A percentile compares a stretch with the other conserved stretches of the same genome.
Evolutionary conservation across 1,284 basidiomycete species (phyloP).

Genomic region (Leccinum huronense): DNA sequence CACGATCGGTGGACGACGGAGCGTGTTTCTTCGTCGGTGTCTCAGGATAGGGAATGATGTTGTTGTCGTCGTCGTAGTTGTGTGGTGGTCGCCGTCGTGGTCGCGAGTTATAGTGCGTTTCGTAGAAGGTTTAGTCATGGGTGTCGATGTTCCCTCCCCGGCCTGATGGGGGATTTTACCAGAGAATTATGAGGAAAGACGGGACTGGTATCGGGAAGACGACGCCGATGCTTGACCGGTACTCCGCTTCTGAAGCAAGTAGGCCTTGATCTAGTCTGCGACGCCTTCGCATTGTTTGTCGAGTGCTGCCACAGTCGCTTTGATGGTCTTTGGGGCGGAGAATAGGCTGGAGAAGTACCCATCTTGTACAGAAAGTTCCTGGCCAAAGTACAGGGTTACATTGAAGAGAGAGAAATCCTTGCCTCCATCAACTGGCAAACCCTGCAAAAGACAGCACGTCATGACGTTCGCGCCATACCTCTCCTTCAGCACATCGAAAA

Average conservation of each 20-base stretch:
- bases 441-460: slow-evolving; percentile 32
- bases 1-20: slow-evolving; percentile 3
- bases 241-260: slow-evolving; percentile 12
- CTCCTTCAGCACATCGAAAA: slow-evolving; percentile 20
- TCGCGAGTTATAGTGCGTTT: slow-evolving; percentile 24
- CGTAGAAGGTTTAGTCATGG: slow-evolving; percentile 15
- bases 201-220: not conserved
- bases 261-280: slow-evolving; percentile 25
- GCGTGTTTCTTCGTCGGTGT: slow-evolving; percentile 33
- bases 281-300: slow-evolving; percentile 31
- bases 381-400: not conserved
- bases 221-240: not conserved
- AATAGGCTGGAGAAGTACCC: slow-evolving; percentile 21
- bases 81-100: not conserved
- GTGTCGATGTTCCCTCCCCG: slow-evolving; percentile 4
- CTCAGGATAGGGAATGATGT: slow-evolving; percentile 18
- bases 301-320: slow-evolving; percentile 18
- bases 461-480: slow-evolving; percentile 21
- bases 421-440: slow-evolving; percentile 35
- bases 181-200: slow-evolving; percentile 24
- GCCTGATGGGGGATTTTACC: slow-evolving; percentile 17
- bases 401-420: not conserved
- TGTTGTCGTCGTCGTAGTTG: not conserved
- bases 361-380: slow-evolving; percentile 28
- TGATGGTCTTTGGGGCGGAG: slow-evolving; percentile 21